Base-by-base conservation (phyloP, 495 filamentous ascomycete genomes). In the Pyrenula massariospora region DNA sequence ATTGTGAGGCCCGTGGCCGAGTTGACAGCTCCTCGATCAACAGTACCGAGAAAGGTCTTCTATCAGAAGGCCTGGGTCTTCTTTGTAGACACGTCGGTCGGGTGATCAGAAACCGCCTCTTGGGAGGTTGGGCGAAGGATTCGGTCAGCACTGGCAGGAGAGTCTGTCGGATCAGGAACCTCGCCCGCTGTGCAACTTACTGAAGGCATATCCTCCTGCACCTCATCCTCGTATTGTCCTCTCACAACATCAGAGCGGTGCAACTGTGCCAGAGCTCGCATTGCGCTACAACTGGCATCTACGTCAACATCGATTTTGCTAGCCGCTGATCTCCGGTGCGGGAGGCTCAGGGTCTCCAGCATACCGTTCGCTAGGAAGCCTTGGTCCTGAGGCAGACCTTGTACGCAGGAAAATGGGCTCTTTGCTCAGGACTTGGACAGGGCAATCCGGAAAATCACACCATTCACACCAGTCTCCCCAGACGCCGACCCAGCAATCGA, bases 381-480 rank as follows among this genome's bases (percentile, higher is more conserved):
- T 42, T 42, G 8, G 31, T 42, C 31, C 31, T 42, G 8, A 42
- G 31, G 31, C 31, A 42, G 8, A 8, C 31, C 8, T 15, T 42
- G 5, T 42, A 15, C 31, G 15, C 31, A 15, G 5, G 50, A 20
- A 52, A 52, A 52, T 52, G 50, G 22, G 8, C 50, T 52, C 31
- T 15, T 15, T 52, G 50, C 20, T 52, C 50, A 52, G 22, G 19
- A 52, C 50, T 19, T 52, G 50, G 50, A 52, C 50, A 21, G 50
- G 50, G 8, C 50, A 52, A 20, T 55, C 56, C 15, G 50, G 52
- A 23, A 73, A 72, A 59, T 67, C 70, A 24, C 54, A 65, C 20
- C 61, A 66, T 52, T 64, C 63, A 58, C 62, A 70, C 58, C 59
- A 65, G 21, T 59, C 64, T 57, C 72, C 15, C 70, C 74, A 49